A percentile compares a stretch with the other conserved stretches of the same genome.
Conservation (phyloP, 176 grass and related monocot species). For the Aegilops sharonensis region DNA sequence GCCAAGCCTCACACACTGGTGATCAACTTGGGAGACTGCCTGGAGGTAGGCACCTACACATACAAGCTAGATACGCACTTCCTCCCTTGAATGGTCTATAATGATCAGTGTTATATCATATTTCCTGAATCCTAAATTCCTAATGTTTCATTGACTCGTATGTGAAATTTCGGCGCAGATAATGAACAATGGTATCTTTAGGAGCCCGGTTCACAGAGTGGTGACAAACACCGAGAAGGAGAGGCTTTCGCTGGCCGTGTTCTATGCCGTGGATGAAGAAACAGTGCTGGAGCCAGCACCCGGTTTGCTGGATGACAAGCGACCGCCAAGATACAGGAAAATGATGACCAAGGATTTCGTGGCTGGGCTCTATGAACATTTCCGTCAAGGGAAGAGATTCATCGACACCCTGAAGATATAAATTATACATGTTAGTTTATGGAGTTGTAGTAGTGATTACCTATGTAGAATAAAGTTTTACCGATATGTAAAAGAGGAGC, state of each 20-base stretch:
- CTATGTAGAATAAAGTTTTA: too few species aligned
- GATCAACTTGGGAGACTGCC: neutral
- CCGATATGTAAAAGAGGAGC: too few species aligned
- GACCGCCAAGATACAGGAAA: slow-evolving; percentile 28
- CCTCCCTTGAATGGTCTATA: neutral
- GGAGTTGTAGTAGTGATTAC: too few species aligned
- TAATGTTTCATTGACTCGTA: neutral
- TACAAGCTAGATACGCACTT: neutral
- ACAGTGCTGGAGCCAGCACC: slow-evolving; percentile 24
- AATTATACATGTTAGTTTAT: too few species aligned
- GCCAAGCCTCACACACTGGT: neutral
- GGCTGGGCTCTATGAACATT: too few species aligned
- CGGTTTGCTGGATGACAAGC: slow-evolving; percentile 15
- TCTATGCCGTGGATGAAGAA: slow-evolving; percentile 34
- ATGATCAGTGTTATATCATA: neutral
- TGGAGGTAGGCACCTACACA: neutral
- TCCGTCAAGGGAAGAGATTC: too few species aligned
- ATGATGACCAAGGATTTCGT: slow-evolving; percentile 31
- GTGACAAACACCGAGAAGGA: slow-evolving; percentile 33
- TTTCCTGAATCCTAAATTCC: neutral
- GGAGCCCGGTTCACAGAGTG: slow-evolving; percentile 43
- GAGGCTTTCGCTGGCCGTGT: slow-evolving; percentile 48
- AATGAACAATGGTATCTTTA: slow-evolving; percentile 52
- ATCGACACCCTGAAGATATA: too few species aligned
- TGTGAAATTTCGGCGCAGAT: slow-evolving; percentile 31